Evolutionary conservation across 306 rosid genomes (phyloP).

Genomic region (Senna tora): DNA sequence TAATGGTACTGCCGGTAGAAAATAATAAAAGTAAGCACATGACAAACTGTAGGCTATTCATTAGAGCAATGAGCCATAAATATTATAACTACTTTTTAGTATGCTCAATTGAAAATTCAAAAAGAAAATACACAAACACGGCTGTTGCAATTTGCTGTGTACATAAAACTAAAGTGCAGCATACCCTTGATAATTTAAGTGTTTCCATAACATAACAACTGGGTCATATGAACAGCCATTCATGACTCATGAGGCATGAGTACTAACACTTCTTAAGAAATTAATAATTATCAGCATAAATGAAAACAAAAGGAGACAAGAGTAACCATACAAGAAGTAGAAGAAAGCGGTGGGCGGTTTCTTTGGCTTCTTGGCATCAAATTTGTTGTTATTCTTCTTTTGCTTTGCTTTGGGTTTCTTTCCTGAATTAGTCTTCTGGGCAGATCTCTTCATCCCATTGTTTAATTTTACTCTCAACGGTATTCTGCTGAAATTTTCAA

Average conservation of each 20-base stretch:
- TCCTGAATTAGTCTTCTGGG: constrained; percentile 37
- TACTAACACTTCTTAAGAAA: constrained; percentile 27
- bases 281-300: constrained; percentile 23
- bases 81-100: neutral
- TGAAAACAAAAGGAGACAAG: constrained; percentile 9
- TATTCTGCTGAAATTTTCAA: constrained; percentile 54
- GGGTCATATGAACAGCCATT: constrained; percentile 2
- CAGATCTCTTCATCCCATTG: constrained; percentile 46
- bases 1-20: no score
- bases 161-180: constrained; percentile 7
- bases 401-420: constrained; percentile 59
- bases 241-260: neutral
- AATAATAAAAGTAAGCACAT: neutral
- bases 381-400: constrained; percentile 59
- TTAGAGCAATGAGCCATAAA: constrained; percentile 14
- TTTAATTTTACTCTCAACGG: constrained; percentile 58
- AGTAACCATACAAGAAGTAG: constrained; percentile 72
- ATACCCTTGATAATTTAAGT: constrained; percentile 1
- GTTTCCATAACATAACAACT: constrained; percentile 26
- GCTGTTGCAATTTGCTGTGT: constrained; percentile 1
- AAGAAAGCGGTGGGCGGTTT: constrained; percentile 99
- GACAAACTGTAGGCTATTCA: constrained; percentile 12
- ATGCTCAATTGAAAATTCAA: constrained; percentile 15
- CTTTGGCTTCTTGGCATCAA: constrained; percentile 87
- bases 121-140: constrained; percentile 19